Percentiles rank a stretch among this genome's conserved stretches.
phyloP scores from a whole-genome alignment of 2,329 filamentous ascomycete genomes.

The Epichloe aotearoae region DNA sequence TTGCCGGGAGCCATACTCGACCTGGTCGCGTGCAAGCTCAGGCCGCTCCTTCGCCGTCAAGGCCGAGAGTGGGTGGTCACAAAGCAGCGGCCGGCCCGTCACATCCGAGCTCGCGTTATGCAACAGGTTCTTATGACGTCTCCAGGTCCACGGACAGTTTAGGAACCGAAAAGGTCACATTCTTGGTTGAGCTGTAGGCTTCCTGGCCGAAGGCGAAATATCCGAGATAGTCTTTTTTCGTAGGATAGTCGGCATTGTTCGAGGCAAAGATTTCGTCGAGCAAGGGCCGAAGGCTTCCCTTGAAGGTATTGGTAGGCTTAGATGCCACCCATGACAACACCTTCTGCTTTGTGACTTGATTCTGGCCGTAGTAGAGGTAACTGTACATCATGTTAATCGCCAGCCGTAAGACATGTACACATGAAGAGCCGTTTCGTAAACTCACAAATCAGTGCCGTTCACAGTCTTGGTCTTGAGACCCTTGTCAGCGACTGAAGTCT shows the following conservation, averaged over 20 bases:
- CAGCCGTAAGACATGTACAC: neutral
- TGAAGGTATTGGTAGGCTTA: conserved; percentile 24
- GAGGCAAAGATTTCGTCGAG: conserved; percentile 26
- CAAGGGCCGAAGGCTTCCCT: conserved; percentile 33
- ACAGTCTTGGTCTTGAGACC: conserved; percentile 23
- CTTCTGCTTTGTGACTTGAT: conserved; percentile 24
- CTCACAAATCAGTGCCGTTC: conserved; percentile 30
- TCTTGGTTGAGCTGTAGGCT: conserved; percentile 27
- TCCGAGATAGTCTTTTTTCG: conserved; percentile 31
- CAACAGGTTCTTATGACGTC: neutral
- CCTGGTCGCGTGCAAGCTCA: neutral
- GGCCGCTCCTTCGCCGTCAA: neutral
- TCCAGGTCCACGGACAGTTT: conserved; percentile 3
- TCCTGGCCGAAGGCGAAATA: conserved; percentile 40
- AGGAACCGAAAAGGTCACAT: conserved; percentile 30
- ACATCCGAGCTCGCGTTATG: neutral
- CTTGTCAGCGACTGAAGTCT: conserved; percentile 3
- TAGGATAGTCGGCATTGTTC: conserved; percentile 23
- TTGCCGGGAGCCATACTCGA: neutral
- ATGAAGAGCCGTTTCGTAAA: neutral
- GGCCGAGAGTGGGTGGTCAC: no score
- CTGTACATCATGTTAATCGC: conserved; percentile 11
- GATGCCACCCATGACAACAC: conserved; percentile 37
- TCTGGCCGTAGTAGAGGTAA: conserved; percentile 28
- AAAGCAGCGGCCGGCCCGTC: neutral